Conservation (phyloP, 768 basidiomycete genomes). For the Termitomyces sp. region DNA sequence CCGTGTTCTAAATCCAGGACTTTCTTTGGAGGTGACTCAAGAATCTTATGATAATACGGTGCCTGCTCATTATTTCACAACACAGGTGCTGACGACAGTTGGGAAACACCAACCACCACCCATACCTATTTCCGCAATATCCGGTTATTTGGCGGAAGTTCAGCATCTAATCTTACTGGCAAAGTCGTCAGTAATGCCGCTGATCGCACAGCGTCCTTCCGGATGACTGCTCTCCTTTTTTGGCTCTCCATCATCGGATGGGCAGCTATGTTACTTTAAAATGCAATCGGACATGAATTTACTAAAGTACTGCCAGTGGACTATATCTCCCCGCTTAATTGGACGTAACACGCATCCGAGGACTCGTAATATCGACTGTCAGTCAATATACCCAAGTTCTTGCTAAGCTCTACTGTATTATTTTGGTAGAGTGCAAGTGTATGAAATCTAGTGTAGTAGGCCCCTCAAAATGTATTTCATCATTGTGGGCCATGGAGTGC, state of each 20-base stretch:
- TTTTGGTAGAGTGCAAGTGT: too few relatives aligned
- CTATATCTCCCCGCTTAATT: neutral
- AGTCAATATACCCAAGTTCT: too few relatives aligned
- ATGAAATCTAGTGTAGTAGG: neutral
- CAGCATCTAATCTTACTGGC: slow-evolving; percentile 45
- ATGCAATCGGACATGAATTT: neutral
- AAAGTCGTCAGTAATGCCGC: slow-evolving; percentile 24
- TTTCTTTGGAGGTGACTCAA: slow-evolving; percentile 69
- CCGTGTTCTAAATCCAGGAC: slow-evolving; percentile 42
- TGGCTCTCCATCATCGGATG: slow-evolving; percentile 1
- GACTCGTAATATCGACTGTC: neutral
- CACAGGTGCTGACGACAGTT: slow-evolving; percentile 61
- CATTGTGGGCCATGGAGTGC: too few relatives aligned
- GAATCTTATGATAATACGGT: neutral
- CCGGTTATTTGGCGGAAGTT: slow-evolving; percentile 54
- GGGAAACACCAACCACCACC: slow-evolving; percentile 66
- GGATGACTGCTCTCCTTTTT: neutral
- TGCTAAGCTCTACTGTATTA: neutral
- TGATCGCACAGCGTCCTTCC: slow-evolving; percentile 1
- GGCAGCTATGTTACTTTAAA: slow-evolving; percentile 4
- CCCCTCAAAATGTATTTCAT: too few relatives aligned
- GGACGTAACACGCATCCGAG: neutral
- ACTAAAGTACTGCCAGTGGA: too few relatives aligned
- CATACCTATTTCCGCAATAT: slow-evolving; percentile 80
- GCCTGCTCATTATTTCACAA: neutral